Evolutionary conservation across 2,329 filamentous ascomycete genomes (phyloP).

Genomic region (Aspergillus tubingensis): DNA sequence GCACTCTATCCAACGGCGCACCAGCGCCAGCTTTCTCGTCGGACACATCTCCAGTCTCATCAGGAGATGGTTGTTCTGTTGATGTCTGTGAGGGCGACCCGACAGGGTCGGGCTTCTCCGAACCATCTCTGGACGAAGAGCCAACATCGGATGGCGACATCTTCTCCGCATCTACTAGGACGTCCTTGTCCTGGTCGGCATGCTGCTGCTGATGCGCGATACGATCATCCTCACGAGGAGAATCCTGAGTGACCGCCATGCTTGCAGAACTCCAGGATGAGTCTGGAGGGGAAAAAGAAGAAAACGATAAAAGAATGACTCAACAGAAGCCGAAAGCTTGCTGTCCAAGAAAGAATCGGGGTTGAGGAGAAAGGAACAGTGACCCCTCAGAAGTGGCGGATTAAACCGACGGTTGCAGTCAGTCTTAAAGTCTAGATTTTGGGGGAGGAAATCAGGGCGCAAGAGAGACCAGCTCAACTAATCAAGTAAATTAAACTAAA

Average conservation of each 20-base stretch:
- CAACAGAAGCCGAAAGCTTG: too few relatives aligned
- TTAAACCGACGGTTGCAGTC: slow-evolving; percentile 9
- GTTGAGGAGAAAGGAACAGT: too few relatives aligned
- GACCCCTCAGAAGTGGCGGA: slow-evolving; percentile 3
- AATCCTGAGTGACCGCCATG: neutral
- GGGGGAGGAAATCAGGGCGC: neutral
- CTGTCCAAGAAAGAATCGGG: too few relatives aligned
- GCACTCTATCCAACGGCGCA: slow-evolving; percentile 31
- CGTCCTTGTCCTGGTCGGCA: neutral
- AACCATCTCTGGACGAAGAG: slow-evolving; percentile 1
- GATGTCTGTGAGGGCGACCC: slow-evolving; percentile 6
- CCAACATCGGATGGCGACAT: slow-evolving; percentile 6
- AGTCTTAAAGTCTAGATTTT: neutral
- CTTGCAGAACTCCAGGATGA: neutral
- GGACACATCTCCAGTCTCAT: slow-evolving; percentile 15
- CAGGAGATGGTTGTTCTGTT: neutral
- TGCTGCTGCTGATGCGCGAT: neutral
- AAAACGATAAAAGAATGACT: neutral
- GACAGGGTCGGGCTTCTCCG: slow-evolving; percentile 10
- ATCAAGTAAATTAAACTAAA: too few relatives aligned
- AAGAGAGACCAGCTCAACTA: too few relatives aligned
- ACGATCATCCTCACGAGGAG: neutral
- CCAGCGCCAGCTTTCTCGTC: slow-evolving; percentile 23
- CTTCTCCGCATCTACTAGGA: slow-evolving; percentile 7
- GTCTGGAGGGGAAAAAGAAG: neutral